Base-by-base conservation (phyloP, 345 rosid species). In the Dipteronia sinensis region DNA sequence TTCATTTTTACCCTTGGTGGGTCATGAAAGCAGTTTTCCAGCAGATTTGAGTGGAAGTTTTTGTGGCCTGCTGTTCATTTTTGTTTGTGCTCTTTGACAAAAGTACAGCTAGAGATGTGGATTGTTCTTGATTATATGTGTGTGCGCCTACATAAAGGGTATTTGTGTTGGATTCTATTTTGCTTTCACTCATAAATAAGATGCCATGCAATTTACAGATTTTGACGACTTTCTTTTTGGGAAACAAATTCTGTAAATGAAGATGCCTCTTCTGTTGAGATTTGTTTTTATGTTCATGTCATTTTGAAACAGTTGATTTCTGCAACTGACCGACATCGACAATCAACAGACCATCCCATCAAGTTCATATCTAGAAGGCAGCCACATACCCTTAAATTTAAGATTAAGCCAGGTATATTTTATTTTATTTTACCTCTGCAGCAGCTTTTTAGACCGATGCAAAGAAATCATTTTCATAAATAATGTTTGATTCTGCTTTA, bases 371-470 rank as follows among this genome's bases (percentile, higher is more conserved):
- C 90, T 6, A 84, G 99, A 84, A 89, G 93, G 78, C 90, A 71
- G 65, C 95, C 94, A 1, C 74, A 72, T 69, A 68, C 77, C 20
- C 86, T 89, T 63, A 96, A 92, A 84, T 94, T 96, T 81, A 96
- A 96, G 91, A 92, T 94, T 56, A 96, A 96, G 85, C 88, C 98
- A 86, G 97, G 99, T 91, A 82, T 56, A 27, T 34, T 34, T 34
- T 34, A 34, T 34, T 4, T 34, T 4, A n/a, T 10, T 44, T 58
- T 53, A 15, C 23, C 73, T 63, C 12, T 42, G 40, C 56, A 11
- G 20, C 38, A 10, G 23, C 46, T 56, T 31, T 31, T 31, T 31
- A 31, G 38, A 34, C 38, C 38, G 0, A 34, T 34, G 38, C 6
- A 34, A 34, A 34, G 38, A 34, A 34, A 34, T 53, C 22, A n/a